A percentile compares a stretch with the other conserved stretches of the same genome.
Conservation (phyloP, 495 filamentous ascomycete genomes). For the Talaromyces liani region DNA sequence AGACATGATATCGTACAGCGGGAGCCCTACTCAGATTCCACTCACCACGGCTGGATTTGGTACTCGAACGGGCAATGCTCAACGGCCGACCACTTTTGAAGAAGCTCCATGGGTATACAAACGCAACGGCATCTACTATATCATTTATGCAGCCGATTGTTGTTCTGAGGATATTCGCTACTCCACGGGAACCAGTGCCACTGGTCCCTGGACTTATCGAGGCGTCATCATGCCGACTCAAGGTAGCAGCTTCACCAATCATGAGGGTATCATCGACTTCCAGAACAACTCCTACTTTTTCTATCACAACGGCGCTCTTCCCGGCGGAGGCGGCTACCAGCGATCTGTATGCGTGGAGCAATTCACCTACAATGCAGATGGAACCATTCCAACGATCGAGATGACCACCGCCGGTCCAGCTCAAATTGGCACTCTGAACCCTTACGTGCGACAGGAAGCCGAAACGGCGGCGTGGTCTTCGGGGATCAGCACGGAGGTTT, state of each 20-base stretch:
- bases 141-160: conserved; percentile 20
- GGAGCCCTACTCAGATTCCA: conserved; percentile 3
- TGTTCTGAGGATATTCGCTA: conserved; percentile 25
- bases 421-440: conserved; percentile 10
- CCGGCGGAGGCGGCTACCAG: conserved; percentile 17
- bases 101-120: conserved; percentile 27
- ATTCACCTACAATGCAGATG: conserved; percentile 20
- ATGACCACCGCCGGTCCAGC: conserved; percentile 18
- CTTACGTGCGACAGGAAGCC: conserved; percentile 14
- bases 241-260: conserved; percentile 22
- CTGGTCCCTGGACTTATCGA: conserved; percentile 23
- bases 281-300: conserved; percentile 22
- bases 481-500: conserved; percentile 13
- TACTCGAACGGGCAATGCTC: not conserved
- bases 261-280: conserved; percentile 21
- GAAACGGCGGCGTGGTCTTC: conserved; percentile 13
- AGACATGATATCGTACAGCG: conserved; percentile 26
- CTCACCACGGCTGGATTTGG: conserved; percentile 16
- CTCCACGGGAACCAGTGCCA: conserved; percentile 16
- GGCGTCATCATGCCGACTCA: conserved; percentile 21
- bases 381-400: conserved; percentile 18
- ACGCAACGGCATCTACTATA: conserved; percentile 23
- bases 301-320: conserved; percentile 25
- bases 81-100: conserved; percentile 13
- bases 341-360: conserved; percentile 19